A percentile compares a stretch with the other conserved stretches of the same genome.
phyloP scores from a whole-genome alignment of 2,329 filamentous ascomycete species.

The Hymenoscyphus occultus region DNA sequence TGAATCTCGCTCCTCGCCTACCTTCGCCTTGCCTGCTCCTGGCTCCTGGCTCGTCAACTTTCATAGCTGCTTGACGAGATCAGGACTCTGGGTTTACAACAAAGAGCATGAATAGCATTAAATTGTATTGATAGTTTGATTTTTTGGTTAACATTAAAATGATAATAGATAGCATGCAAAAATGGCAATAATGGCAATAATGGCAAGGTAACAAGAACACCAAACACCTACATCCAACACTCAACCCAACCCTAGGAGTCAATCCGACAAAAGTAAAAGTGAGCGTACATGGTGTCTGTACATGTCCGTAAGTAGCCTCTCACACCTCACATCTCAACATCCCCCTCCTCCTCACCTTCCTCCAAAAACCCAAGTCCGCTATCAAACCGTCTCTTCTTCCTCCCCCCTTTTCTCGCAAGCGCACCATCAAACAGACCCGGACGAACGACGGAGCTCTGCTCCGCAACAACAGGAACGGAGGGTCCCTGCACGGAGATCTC shows the following conservation, averaged over 20 bases:
- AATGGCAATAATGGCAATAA: background rate
- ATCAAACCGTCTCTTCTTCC: constrained; percentile 48
- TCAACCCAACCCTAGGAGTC: background rate
- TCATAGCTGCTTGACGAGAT: too few relatives aligned
- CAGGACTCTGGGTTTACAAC: too few relatives aligned
- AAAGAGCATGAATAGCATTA: too few relatives aligned
- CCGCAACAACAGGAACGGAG: background rate
- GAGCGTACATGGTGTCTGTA: background rate
- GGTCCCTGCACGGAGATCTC: constrained; percentile 15
- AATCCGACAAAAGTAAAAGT: constrained; percentile 1
- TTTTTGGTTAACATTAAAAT: background rate
- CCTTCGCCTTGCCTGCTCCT: too few relatives aligned
- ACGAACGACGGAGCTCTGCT: background rate
- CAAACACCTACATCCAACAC: background rate
- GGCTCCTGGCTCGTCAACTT: too few relatives aligned
- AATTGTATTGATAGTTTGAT: background rate
- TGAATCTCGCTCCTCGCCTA: too few relatives aligned
- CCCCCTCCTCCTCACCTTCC: constrained; percentile 46
- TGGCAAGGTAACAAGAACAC: background rate
- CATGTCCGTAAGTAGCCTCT: background rate
- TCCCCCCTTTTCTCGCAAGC: constrained; percentile 30
- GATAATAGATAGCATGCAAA: background rate
- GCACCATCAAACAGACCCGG: constrained; percentile 25
- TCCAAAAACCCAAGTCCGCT: constrained; percentile 55
- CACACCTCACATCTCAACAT: constrained; percentile 12